phyloP scores from a whole-genome alignment of 1,284 basidiomycete genomes.

The Boletus sp. region DNA sequence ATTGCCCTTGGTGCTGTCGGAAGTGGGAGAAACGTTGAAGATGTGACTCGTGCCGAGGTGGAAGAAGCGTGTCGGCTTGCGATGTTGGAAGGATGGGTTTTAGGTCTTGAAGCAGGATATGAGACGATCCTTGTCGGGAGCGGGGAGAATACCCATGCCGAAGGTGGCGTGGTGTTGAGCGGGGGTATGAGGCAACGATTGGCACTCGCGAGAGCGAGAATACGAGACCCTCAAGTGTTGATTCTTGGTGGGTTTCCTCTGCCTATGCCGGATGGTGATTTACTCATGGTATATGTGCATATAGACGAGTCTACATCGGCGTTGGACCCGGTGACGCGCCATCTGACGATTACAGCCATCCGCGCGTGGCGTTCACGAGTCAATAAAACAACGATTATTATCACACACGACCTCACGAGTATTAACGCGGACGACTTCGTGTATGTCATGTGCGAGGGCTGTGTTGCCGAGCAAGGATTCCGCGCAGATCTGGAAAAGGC shows the following conservation, averaged over 20 bases:
- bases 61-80: conserved; percentile 81
- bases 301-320: conserved; percentile 96
- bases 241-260: conserved; percentile 71
- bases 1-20: conserved; percentile 73
- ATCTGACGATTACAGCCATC: conserved; percentile 87
- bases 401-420: conserved; percentile 92
- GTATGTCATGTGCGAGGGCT: conserved; percentile 84
- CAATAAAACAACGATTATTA: conserved; percentile 90
- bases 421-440: conserved; percentile 80
- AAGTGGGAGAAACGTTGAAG: conserved; percentile 36
- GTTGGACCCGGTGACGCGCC: conserved; percentile 83
- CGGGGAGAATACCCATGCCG: conserved; percentile 41
- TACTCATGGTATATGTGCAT: conserved; percentile 2
- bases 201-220: conserved; percentile 83
- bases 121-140: conserved; percentile 62
- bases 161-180: conserved; percentile 72
- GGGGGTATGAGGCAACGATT: conserved; percentile 94
- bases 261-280: conserved; percentile 1
- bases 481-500: conserved; percentile 62
- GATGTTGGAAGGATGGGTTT: conserved; percentile 85
- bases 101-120: conserved; percentile 82
- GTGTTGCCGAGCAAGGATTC: conserved; percentile 87
- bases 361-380: conserved; percentile 59
- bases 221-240: conserved; percentile 86
- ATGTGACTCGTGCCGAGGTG: conserved; percentile 68